phyloP scores from a whole-genome alignment of 2,329 filamentous ascomycete genomes.

The Penicillium digitatum region DNA sequence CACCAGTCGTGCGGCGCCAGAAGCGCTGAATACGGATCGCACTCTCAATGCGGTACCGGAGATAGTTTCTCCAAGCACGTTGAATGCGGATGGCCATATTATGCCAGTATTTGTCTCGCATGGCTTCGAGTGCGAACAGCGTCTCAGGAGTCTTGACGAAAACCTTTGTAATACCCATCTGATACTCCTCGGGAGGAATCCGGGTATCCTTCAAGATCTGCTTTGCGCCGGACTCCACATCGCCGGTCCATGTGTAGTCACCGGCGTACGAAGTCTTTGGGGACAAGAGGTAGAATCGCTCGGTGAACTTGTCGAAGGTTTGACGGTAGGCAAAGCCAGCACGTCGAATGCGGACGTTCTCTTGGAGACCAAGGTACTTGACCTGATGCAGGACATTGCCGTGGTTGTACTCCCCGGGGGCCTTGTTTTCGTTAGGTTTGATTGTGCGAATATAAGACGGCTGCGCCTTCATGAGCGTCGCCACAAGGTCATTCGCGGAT shows the following conservation, averaged over 20 bases:
- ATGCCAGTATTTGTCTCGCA: conserved; percentile 98
- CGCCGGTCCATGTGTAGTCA: conserved; percentile 93
- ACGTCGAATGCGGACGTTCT: conserved; percentile 95
- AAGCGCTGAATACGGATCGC: conserved; percentile 91
- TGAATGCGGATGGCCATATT: conserved; percentile 99
- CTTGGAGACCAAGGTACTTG: conserved; percentile 98
- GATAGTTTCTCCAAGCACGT: conserved; percentile 92
- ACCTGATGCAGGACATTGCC: conserved; percentile 95
- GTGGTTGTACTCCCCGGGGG: conserved; percentile 83
- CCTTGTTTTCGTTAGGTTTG: conserved; percentile 99
- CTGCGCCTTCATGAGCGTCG: conserved; percentile 93
- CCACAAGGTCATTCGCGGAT: conserved; percentile 90
- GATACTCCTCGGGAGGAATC: conserved; percentile 91
- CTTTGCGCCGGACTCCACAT: conserved; percentile 78
- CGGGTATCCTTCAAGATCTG: conserved; percentile 96
- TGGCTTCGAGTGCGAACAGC: conserved; percentile 90
- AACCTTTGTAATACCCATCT: conserved; percentile 93
- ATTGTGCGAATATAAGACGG: conserved; percentile 98
- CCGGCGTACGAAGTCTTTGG: conserved; percentile 93
- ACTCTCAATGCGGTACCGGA: conserved; percentile 86
- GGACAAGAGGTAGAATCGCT: conserved; percentile 92
- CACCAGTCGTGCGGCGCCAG: conserved; percentile 89
- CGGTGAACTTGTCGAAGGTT: conserved; percentile 96
- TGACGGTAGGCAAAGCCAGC: conserved; percentile 97
- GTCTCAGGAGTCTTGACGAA: conserved; percentile 99